Evolutionary conservation across 139 green algal genomes (phyloP).

Genomic region (Tetradesmus obliquus): DNA sequence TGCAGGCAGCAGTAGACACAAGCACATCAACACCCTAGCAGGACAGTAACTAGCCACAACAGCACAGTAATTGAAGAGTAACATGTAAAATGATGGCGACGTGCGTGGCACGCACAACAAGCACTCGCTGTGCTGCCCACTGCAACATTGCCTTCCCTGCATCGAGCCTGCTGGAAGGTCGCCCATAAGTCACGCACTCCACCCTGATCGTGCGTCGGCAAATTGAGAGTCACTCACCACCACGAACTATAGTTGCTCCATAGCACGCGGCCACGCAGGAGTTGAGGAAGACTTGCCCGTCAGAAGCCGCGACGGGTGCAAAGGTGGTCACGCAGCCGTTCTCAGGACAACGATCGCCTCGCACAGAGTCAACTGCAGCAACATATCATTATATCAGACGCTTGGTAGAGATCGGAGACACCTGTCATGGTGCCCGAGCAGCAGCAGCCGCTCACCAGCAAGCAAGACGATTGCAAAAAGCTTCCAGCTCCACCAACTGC

Average conservation of each 20-base stretch:
- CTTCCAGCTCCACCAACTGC: background rate
- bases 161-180: no score
- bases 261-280: background rate
- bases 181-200: background rate
- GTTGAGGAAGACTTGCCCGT: background rate
- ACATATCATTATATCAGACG: background rate
- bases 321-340: background rate
- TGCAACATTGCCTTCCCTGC: no score
- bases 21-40: background rate
- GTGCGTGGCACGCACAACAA: no score
- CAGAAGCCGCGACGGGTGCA: background rate
- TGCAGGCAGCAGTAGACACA: background rate
- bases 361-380: background rate
- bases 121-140: no score
- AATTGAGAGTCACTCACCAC: background rate
- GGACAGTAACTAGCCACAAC: no score
- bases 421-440: background rate
- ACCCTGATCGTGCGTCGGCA: background rate
- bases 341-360: background rate
- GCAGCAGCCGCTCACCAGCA: background rate
- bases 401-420: background rate
- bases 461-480: background rate
- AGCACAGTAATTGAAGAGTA: no score
- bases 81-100: no score
- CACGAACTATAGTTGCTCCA: background rate